Base-by-base conservation (phyloP, 2,329 filamentous ascomycete species). In the Leptographium radiaticola region DNA sequence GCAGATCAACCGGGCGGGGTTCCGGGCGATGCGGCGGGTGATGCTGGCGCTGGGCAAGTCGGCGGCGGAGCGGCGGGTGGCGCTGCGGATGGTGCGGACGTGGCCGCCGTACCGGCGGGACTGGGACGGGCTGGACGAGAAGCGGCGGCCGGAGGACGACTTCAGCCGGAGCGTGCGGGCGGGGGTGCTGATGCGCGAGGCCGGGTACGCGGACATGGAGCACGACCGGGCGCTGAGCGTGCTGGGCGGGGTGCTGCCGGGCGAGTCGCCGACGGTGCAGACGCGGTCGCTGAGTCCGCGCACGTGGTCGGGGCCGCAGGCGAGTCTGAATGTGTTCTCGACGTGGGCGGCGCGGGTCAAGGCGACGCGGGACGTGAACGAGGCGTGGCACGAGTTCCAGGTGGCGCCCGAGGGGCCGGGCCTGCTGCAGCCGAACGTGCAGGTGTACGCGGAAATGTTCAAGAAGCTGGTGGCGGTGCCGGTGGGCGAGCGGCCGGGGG, bases 41-140 rank as follows among this genome's bases (percentile, higher is more conserved):
- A 63, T 84, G 53, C 64, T 77, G 8, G 77, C 73, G 3, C 67
- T 76, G 53, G 70, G 71, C 45, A 83, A 81, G 60, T 76, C 74
- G 10, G 62, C 66, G 8, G 66, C 65, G 6, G 81, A 84, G 63
- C 66, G 64, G 15, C 71, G 70, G 38, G 73, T 72, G 36, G 71
- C 75, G 2, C 59, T 65, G 20, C 73, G 77, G 33, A 71, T 79
- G 53, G 67, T 69, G 2, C 69, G 73, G 50, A 72, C 71, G 2
- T 84, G 80, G 81, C 81, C 81, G 11, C 81, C 81, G 0, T 83
- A 81, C 64, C 67, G 78, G 53, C 68, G 71, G 40, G 70, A 75
- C 12, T 72, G 75, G 55, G 76, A 84, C 60, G 80, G 80, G 1
- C 75, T 79, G 57, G 81, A 84, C 61, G 80, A 80, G 58, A 70